phyloP scores from a whole-genome alignment of 1,284 basidiomycete species.

The Sphaerobolus stellatus region DNA sequence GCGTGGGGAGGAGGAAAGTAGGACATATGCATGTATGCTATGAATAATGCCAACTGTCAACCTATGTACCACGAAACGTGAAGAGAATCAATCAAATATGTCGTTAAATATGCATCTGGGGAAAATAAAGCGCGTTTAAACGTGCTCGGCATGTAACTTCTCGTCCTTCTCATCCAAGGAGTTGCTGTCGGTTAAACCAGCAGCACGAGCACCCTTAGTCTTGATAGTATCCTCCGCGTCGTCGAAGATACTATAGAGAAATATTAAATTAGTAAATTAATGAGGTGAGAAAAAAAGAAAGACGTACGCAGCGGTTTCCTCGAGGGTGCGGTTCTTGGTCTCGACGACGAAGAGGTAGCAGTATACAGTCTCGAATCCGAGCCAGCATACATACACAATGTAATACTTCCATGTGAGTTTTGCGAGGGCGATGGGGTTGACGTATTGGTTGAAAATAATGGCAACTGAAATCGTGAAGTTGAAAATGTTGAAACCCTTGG shows the following conservation, averaged over 20 bases:
- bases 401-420: slow-evolving; percentile 67
- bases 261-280: background rate
- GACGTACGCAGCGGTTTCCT: slow-evolving; percentile 60
- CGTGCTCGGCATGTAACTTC: no score
- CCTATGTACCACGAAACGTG: no score
- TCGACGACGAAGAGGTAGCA: slow-evolving; percentile 68
- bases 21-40: no score
- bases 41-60: no score
- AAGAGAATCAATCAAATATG: no score
- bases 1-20: no score
- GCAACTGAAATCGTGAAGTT: slow-evolving; percentile 64
- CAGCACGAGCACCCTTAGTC: slow-evolving; percentile 41
- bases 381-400: slow-evolving; percentile 54
- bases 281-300: background rate
- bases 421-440: slow-evolving; percentile 71
- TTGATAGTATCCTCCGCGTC: slow-evolving; percentile 61
- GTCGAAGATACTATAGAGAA: slow-evolving; percentile 53
- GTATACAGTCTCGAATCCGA: slow-evolving; percentile 61
- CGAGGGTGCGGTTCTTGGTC: slow-evolving; percentile 69
- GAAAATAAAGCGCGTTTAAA: no score
- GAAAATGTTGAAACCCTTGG: slow-evolving; percentile 77
- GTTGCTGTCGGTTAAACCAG: slow-evolving; percentile 11
- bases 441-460: slow-evolving; percentile 78
- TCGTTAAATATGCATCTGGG: no score
- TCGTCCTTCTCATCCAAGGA: background rate